phyloP scores from a whole-genome alignment of 179 eudicot species.

The Carnegiea gigantea region DNA sequence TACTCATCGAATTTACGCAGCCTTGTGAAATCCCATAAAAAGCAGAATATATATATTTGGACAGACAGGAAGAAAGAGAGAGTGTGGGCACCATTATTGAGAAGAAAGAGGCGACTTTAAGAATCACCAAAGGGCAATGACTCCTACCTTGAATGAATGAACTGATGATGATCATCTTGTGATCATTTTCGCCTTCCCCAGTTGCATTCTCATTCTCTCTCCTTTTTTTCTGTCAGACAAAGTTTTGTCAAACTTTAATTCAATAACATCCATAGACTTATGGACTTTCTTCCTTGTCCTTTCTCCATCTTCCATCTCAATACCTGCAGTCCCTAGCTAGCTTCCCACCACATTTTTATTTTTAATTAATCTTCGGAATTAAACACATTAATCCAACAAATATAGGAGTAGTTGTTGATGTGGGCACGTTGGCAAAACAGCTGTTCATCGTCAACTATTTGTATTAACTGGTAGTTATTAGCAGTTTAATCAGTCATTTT shows the following conservation, averaged over 20 bases:
- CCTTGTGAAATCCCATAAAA: background rate
- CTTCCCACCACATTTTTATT: background rate
- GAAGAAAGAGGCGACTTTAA: conserved; percentile 19
- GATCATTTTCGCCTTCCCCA: conserved; percentile 22
- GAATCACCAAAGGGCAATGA: conserved; percentile 25
- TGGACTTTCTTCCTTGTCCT: background rate
- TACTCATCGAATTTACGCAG: too few species aligned
- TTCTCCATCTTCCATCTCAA: background rate
- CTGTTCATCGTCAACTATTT: too few species aligned
- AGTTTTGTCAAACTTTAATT: conserved; percentile 16
- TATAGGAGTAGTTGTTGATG: background rate
- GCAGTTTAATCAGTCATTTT: too few species aligned
- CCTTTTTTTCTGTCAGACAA: background rate
- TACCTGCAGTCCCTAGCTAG: too few species aligned
- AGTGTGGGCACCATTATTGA: background rate
- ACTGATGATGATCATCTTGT: background rate
- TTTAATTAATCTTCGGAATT: background rate
- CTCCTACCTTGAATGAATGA: background rate
- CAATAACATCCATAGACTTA: conserved; percentile 25
- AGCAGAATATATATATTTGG: background rate
- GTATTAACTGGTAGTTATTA: too few species aligned
- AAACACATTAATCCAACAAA: background rate
- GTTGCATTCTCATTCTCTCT: background rate
- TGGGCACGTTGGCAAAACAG: too few species aligned
- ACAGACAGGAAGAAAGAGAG: background rate